phyloP scores from a whole-genome alignment of 371 early-diverging fungal species.

The Conidiobolus incongruus region DNA sequence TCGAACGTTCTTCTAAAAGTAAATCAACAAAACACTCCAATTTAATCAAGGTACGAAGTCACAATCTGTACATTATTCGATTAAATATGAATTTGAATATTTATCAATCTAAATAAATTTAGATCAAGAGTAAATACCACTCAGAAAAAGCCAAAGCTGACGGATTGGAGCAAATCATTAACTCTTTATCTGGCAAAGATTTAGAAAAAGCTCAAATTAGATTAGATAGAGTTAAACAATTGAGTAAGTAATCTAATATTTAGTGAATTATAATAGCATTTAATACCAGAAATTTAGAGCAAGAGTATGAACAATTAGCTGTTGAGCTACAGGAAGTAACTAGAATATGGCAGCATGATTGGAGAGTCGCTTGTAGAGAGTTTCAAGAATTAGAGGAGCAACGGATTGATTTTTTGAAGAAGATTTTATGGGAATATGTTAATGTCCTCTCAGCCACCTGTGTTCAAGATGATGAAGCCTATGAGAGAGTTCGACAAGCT shows the following conservation, averaged over 20 bases:
- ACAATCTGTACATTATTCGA: background rate
- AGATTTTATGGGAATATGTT: slow-evolving; percentile 56
- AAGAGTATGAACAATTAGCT: slow-evolving; percentile 17
- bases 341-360: slow-evolving; percentile 15
- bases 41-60: slow-evolving; percentile 3
- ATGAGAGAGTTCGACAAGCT: background rate
- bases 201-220: slow-evolving; percentile 9
- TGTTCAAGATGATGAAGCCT: slow-evolving; percentile 65
- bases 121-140: slow-evolving; percentile 21
- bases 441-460: slow-evolving; percentile 63
- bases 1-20: slow-evolving; percentile 21
- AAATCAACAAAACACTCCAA: slow-evolving; percentile 8
- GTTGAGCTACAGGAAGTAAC: slow-evolving; percentile 18
- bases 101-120: too few species aligned
- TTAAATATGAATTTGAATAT: too few species aligned
- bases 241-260: slow-evolving; percentile 6
- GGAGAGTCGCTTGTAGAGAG: slow-evolving; percentile 7
- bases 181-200: slow-evolving; percentile 7
- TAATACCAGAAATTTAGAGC: slow-evolving; percentile 11
- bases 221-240: slow-evolving; percentile 14
- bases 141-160: slow-evolving; percentile 13
- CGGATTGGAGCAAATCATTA: slow-evolving; percentile 2
- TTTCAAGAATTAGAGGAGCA: slow-evolving; percentile 79
- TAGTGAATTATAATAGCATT: too few species aligned
- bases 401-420: slow-evolving; percentile 61